Base-by-base conservation (phyloP, 768 basidiomycete species). In the Calocera viscosa region DNA sequence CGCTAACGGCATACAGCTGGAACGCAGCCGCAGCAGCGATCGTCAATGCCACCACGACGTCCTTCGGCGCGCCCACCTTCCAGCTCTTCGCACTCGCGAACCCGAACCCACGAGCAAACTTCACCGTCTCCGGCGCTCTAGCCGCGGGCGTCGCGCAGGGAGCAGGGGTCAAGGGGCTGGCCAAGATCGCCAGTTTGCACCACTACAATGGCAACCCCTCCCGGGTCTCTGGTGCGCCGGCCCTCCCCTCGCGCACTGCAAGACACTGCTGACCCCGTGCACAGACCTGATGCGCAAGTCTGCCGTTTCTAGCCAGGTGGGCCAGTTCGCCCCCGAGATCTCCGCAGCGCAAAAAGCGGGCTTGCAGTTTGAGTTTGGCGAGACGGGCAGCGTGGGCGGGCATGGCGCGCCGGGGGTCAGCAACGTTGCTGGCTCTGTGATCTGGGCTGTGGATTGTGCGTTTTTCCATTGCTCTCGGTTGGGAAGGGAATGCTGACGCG, bases 1-100 rank as follows among this genome's bases (percentile, higher is more conserved):
- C 53, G 22, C 19, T 60, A 28, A 60, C 26, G 53, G 53, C 26
- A 60, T 60, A 32, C 24, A 60, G 53, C 53, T 60, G 53, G 53
- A 60, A 60, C 19, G 30, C 53, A 2, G 24, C 24, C 14, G 53
- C 53, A 7, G 5, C 14, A 2, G 24, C 53, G 3, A 32, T 60
- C 24, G 26, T 60, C 14, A 60, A 60, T 19, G 53, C 53, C 53
- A 28, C 53, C 53, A 5, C 35, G 7, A 5, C 35, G 16, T 26
- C 53, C 26, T 60, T 16, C 30, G 8, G 14, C 30, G 5, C 2
- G 22, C 53, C 53, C 53, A 60, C 53, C 2, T 60, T 60, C 53
- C 53, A 60, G 53, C 53, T 60, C 11, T 60, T 60, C 53, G 53
- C 53, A 10, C 30, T 5, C 53, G 53, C 26, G 7, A 60, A 60